Evolutionary conservation across 352 stramenopile species (phyloP), one percentile per base, ranked within the genome.

Genomic region (Globisporangium barbulae): DNA sequence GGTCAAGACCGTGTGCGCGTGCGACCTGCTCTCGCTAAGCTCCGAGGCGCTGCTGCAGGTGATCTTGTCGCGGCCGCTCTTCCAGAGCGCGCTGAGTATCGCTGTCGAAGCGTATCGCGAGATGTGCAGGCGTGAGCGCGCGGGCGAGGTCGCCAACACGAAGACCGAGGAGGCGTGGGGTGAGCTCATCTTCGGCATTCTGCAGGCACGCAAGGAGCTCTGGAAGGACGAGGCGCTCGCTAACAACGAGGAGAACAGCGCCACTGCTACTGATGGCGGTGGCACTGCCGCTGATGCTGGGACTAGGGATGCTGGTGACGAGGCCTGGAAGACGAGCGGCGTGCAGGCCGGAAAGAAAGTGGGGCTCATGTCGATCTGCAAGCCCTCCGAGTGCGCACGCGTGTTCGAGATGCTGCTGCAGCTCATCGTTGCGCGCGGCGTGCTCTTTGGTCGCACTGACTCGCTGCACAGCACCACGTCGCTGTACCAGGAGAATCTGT

Each of bases 401-500:
- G 65, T 78, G n/a, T 90, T 90, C 39, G 70, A 87, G 42, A 75
- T 69, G 10, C 54, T 90, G 42, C 53, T 90, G 33, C 76, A 71
- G 8, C 70, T 90, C 25, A 79, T 88, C 31, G 63, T 83, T 4
- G 70, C 77, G 7, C 70, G 74, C 7, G 79, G 75, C 37, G 25
- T 56, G 61, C 15, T 78, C 53, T 31, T 57, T 63, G 64, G 62
- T 0, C 50, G 59, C 31, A 37, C 41, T n/a, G 49, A 66, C 3
- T 76, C 71, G 33, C 42, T 68, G 25, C 69, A 64, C 19, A 73
- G 65, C 64, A 76, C 69, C 21, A 52, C 28, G 7, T 60, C 45
- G 22, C 57, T 57, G 33, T 81, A 75, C 33, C 74, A 78, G 53
- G 74, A 79, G 37, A 77, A 70, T 25, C 55, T 81, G 31, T 71